Evolutionary conservation across 805 yeast genomes (phyloP), one percentile per base, ranked within the genome.

Genomic region (Candida lessepsii): DNA sequence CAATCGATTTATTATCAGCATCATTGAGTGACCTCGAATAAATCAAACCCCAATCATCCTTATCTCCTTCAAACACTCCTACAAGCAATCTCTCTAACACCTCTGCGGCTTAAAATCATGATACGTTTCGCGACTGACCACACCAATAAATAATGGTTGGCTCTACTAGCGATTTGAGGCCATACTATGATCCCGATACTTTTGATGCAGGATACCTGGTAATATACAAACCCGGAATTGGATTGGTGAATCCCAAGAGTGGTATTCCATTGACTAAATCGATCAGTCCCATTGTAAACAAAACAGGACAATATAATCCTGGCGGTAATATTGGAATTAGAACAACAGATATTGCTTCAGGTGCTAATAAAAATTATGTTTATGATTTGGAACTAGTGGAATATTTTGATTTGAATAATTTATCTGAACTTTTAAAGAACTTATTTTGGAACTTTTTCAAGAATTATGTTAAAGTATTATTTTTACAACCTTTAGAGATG

Each of bases 401-500:
- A 56, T 78, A 82, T 49, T 71, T 84, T 44, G 87, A 83, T 51
- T 50, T 70, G 46, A 67, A 66, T 47, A 79, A 80, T 54, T 60
- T 85, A 51, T 70, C 70, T 38, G 86, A 80, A 46, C 56, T 83
- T 24, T 48, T 81, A 4, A 68, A 72, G 39, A 77, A 80, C 29
- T 67, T 88, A 44, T 60, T 80, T 17, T 69, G 74, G 56, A 78
- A 84, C 32, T 78, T 87, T 45, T 52, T 81, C 37, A 78, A 78
- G 48, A 83, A 81, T 48, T 91, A 93, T 64, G 60, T 79, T 40
- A 80, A 80, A 44, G 78, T 82, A 32, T 59, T 88, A 23, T 56
- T 86, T 7, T 76, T 86, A 14, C 97, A 93, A 61, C 98, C 99
- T 2, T 82, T 90, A 60, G 97, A 91, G 51, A 83, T 86, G 13